phyloP scores from a whole-genome alignment of 352 stramenopile genomes.

The Plasmopara muralis region DNA sequence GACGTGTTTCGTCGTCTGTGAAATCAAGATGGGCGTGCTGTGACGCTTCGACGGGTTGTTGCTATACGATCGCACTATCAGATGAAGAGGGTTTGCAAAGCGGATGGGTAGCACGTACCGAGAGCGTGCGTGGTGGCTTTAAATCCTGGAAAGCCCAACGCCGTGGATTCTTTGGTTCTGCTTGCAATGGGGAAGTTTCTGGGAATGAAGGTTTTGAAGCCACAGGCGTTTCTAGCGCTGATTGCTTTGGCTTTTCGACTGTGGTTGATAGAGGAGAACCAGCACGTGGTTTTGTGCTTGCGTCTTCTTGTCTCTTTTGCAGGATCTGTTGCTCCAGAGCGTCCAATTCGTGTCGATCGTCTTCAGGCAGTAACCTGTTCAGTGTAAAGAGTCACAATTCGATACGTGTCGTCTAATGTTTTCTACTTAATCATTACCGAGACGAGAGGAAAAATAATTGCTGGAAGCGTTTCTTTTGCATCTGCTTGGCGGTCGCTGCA shows the following conservation, averaged over 20 bases:
- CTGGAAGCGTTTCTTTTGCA: constrained; percentile 65
- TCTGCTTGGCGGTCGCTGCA: constrained; percentile 50
- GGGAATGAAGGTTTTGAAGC: constrained; percentile 6
- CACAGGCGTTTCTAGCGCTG: constrained; percentile 8
- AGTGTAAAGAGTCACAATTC: not conserved
- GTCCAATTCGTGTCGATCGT: constrained; percentile 43
- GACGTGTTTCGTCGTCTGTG: constrained; percentile 50
- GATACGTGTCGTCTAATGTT: too few species aligned
- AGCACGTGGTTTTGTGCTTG: constrained; percentile 17
- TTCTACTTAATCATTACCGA: constrained; percentile 20
- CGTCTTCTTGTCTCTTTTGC: constrained; percentile 18
- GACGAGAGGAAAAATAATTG: constrained; percentile 63
- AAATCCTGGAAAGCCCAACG: too few species aligned
- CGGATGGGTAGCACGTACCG: constrained; percentile 2
- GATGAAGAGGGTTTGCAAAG: too few species aligned
- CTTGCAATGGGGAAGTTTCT: constrained; percentile 2
- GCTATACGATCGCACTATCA: constrained; percentile 11
- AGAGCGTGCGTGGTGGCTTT: constrained; percentile 2
- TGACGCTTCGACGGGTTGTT: constrained; percentile 30
- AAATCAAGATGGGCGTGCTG: constrained; percentile 50
- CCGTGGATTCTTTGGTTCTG: constrained; percentile 10
- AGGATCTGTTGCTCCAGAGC: constrained; percentile 42
- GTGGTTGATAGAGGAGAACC: constrained; percentile 4
- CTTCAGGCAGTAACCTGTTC: constrained; percentile 51
- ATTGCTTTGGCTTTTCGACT: not conserved